These are phyloP conservation scores for Dryas integrifolia DNA, from an alignment of 331 rosid species.

Conservation along the genomic window DNA sequence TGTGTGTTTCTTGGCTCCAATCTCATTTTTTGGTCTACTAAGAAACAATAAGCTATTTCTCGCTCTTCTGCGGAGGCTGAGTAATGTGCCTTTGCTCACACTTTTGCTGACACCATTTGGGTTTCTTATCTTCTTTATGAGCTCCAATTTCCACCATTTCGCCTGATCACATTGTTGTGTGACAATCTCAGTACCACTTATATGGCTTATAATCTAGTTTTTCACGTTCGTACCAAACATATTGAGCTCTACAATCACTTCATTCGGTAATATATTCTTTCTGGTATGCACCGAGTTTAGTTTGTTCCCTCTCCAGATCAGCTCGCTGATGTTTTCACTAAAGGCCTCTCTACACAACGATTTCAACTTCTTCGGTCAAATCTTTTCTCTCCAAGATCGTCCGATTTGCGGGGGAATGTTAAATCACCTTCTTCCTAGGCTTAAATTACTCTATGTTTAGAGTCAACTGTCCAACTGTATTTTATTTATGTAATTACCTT, in stretches of 20 bases:
- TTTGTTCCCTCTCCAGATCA: not conserved
- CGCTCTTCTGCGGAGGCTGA: not conserved
- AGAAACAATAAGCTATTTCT: not conserved
- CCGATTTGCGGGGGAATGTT: not conserved
- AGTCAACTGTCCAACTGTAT: too few species aligned
- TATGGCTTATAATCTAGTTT: not conserved
- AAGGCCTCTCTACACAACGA: not conserved
- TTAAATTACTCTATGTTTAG: too few species aligned
- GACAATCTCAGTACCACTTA: not conserved
- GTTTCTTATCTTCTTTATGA: not conserved
- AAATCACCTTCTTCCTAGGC: not conserved
- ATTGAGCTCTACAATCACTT: not conserved
- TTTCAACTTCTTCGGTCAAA: not conserved
- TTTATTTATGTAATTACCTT: too few species aligned
- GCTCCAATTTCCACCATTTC: not conserved
- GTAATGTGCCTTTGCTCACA: not conserved
- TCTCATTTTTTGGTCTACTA: not conserved
- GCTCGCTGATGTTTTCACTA: not conserved
- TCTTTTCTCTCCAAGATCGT: not conserved
- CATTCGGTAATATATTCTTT: not conserved
- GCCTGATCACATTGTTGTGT: not conserved
- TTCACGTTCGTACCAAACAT: not conserved
- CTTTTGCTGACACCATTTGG: not conserved
- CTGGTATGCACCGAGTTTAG: not conserved
- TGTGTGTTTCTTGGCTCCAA: not conserved